These are phyloP conservation scores for Pythium myriotylum DNA, from an alignment of 352 stramenopile species.

Conservation along the genomic window DNA sequence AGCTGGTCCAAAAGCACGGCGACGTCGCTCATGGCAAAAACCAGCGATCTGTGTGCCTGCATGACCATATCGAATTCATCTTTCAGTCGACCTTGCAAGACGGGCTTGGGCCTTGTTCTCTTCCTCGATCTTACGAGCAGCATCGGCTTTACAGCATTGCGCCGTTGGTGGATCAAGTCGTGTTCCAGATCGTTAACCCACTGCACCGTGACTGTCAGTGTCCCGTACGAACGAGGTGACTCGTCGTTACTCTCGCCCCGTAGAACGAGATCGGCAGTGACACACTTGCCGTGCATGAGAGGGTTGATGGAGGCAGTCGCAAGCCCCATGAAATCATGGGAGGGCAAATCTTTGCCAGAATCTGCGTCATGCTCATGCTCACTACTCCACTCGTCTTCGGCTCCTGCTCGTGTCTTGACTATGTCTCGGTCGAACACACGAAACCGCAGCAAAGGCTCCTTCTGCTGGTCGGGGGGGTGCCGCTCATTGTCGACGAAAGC, in stretches of 20 bases:
- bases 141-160: constrained; percentile 23
- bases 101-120: constrained; percentile 17
- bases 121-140: constrained; percentile 22
- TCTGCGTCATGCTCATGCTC: constrained; percentile 11
- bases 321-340: constrained; percentile 51
- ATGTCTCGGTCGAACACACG: constrained; percentile 51
- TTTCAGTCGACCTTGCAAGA: not conserved
- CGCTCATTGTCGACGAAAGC: constrained; percentile 35
- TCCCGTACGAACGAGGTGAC: constrained; percentile 36
- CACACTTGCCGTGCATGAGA: constrained; percentile 44
- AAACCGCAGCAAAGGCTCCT: constrained; percentile 7
- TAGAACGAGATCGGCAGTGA: constrained; percentile 47
- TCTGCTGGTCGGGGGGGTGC: not conserved
- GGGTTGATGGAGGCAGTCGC: constrained; percentile 40
- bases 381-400: constrained; percentile 14
- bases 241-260: constrained; percentile 31
- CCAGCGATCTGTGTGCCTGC: not conserved
- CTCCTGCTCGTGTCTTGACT: constrained; percentile 14
- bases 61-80: not conserved
- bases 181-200: constrained; percentile 45
- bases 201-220: constrained; percentile 53
- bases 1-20: constrained; percentile 51
- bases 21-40: constrained; percentile 6
- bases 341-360: not conserved
- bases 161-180: constrained; percentile 5